A percentile compares a stretch with the other conserved stretches of the same genome.
These are phyloP conservation scores for Phytophthora citrophthora DNA, from an alignment of 352 stramenopile species.

Conservation along the genomic window DNA sequence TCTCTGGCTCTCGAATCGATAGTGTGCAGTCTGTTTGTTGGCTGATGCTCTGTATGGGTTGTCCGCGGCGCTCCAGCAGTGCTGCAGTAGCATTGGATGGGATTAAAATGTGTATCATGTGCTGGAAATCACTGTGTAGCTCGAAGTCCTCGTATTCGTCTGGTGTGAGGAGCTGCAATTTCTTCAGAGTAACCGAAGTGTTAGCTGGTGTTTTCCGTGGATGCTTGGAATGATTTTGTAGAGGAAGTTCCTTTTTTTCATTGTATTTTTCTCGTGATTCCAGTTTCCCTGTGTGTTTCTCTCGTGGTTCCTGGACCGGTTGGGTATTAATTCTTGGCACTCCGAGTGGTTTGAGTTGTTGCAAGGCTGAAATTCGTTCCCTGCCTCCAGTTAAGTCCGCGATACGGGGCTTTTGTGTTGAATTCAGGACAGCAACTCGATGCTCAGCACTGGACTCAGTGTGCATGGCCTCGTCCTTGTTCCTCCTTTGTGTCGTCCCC, in stretches of 20 bases:
- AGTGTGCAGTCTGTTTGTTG: constrained; percentile 56
- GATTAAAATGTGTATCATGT: constrained; percentile 74
- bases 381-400: constrained; percentile 13
- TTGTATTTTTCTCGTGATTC: constrained; percentile 4
- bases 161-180: constrained; percentile 29
- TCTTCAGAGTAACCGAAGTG: constrained; percentile 15
- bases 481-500: not conserved
- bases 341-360: constrained; percentile 26
- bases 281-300: constrained; percentile 8
- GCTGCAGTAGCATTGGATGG: constrained; percentile 53
- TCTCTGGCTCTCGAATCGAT: constrained; percentile 51
- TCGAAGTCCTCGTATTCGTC: constrained; percentile 69
- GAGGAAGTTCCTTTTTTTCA: not conserved
- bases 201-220: not conserved
- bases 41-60: constrained; percentile 58
- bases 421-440: constrained; percentile 24
- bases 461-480: not conserved
- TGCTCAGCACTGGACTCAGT: not conserved
- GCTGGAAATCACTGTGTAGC: constrained; percentile 56
- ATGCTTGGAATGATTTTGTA: constrained; percentile 18
- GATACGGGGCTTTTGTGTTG: constrained; percentile 12
- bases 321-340: constrained; percentile 11
- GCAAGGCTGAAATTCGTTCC: constrained; percentile 9
- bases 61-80: constrained; percentile 57
- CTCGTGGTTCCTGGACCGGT: constrained; percentile 4